Evolutionary conservation across 2,329 filamentous ascomycete genomes (phyloP), one percentile per base, ranked within the genome.

Genomic region (Cladorrhinum sp.): DNA sequence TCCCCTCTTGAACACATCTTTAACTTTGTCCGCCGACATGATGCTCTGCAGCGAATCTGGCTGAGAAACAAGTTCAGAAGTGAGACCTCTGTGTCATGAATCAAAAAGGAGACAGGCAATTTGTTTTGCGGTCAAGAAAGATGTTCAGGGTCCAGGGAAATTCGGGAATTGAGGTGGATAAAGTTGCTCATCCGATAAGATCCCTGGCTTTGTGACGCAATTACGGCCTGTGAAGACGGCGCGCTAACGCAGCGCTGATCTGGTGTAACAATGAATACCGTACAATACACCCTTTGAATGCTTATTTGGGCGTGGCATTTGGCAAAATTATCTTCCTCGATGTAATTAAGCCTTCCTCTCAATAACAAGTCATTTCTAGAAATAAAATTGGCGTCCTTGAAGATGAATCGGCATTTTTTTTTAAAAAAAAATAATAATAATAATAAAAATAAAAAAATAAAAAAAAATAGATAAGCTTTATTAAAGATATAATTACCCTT

Each of bases 1-100:
- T 6, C 80, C 77, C n/a, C 76, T 75, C 69, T 83, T 83, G 63
- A 81, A 72, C 16, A 80, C 69, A 49, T 77, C 76, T 64, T 79
- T 81, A 71, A 46, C 42, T 46, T 46, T 46, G 42, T 46, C 18
- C 42, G 42, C 30, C 8, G 62, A 53, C 62, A 64, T 64, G 50
- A 16, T 16, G 16, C n/a, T 16, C 14, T 36, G 12, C 3, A 36
- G 4, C 9, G 26, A 30, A 30, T 30, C 26, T 36, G 9, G 33
- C 12, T 36, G 3, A 12, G 33, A 36, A 36, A 16, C 10, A 5
- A 30, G 26, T 30, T 30, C 26, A 30, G 26, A n/a, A 4, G 36
- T 42, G 10, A 42, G 36, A 42, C 36, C n/a, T n/a, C 36, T 42
- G 36, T n/a, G 18, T 46, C 42, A 46, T 18, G 10, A 21, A 9